Evolutionary conservation across 768 basidiomycete species (phyloP), one percentile per base, ranked within the genome.

Genomic region (Auricularia sp.): DNA sequence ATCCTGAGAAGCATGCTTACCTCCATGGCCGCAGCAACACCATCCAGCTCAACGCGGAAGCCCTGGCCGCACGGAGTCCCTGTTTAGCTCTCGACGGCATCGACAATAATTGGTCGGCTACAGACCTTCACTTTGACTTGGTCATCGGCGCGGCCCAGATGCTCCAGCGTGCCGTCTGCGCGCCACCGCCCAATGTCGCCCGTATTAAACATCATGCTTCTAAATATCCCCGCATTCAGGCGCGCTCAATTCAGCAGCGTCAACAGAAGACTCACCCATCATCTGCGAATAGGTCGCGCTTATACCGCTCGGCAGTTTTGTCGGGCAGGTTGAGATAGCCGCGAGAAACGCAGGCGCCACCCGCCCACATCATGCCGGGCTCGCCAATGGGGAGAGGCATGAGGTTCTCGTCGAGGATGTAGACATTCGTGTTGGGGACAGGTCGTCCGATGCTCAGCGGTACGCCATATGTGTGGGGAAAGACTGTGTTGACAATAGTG

Each of bases 41-140:
- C 85, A 65, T 84, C 85, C 8, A 86, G 76, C 70, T 86, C 85
- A 12, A 86, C 82, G 35, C 85, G 80, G 74, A 86, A 86, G 3
- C 84, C 85, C 77, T 84, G 61, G 29, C 43, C 47, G 62, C 7
- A 42, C 39, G 39, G 39, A 42, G 39, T 14, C 18, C 47, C 47
- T 6, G 1, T 8, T 51, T 18, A 18, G 47, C 18, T 12, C 6
- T 18, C 56, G 16, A 14, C 43, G 10, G 42, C 43, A 21, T 34
- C 8, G 16, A 39, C 33, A 6, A 61, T 16, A 18, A 59, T 67
- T 18, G 29, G 29, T 8, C 58, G 23, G 23, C 34, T 33, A 36
- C 71, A 53, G 63, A 81, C 81, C 75, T 84, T 84, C 69, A 86
- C 77, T 71, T 86, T 86, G 60, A 86, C 83, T 70, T 86, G 84